Evolutionary conservation across 495 filamentous ascomycete species (phyloP).

Genomic region (Podospora pseudocomata): DNA sequence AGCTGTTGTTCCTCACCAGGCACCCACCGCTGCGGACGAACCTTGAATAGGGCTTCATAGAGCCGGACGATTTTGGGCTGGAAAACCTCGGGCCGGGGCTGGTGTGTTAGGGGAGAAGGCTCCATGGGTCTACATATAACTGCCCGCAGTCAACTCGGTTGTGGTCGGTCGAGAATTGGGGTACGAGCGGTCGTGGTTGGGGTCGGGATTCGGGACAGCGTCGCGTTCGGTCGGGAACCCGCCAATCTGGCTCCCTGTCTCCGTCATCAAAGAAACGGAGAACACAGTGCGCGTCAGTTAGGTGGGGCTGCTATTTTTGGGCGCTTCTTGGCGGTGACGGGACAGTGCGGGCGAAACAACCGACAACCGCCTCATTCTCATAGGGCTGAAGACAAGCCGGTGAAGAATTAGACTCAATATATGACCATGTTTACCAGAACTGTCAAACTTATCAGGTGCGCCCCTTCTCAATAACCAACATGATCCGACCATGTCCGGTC

Average conservation of each 20-base stretch:
- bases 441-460: not conserved
- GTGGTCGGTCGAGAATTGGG: not conserved
- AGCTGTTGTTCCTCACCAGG: not conserved
- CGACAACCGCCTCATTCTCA: not conserved
- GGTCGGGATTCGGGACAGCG: not conserved
- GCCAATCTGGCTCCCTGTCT: not conserved
- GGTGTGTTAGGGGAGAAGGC: constrained; percentile 87
- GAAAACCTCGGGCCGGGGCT: constrained; percentile 84
- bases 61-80: constrained; percentile 89
- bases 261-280: not conserved
- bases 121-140: constrained; percentile 57
- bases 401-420: too few relatives aligned
- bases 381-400: constrained; percentile 1
- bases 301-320: too few relatives aligned
- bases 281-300: not conserved
- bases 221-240: not conserved
- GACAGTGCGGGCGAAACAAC: not conserved
- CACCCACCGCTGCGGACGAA: constrained; percentile 36
- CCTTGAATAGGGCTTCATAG: constrained; percentile 84
- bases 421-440: not conserved
- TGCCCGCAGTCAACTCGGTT: not conserved
- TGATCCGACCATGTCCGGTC: too few relatives aligned
- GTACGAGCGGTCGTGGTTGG: not conserved
- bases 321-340: not conserved
- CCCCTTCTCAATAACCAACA: too few relatives aligned